Percentiles rank a stretch among this genome's conserved stretches.
Evolutionary conservation across 805 yeast species (phyloP).

Genomic region (Saturnispora sekii): DNA sequence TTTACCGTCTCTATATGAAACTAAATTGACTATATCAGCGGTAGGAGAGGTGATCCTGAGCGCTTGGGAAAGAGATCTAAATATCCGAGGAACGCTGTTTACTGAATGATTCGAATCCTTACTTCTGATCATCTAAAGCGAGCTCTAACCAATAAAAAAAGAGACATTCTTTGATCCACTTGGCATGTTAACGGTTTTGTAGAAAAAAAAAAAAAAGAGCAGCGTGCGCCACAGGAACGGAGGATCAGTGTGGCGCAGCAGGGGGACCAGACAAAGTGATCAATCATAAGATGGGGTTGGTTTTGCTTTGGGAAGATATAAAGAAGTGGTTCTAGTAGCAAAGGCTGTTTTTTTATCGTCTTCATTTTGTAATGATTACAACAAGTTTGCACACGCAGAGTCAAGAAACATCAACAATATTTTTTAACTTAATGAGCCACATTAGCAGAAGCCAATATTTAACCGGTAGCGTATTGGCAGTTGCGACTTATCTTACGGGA

Average conservation of each 20-base stretch:
- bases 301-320: too few species aligned
- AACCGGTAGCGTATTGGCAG: neutral
- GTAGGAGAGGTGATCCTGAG: conserved; percentile 6
- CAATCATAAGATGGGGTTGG: too few species aligned
- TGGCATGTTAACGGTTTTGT: neutral
- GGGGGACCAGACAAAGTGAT: too few species aligned
- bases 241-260: too few species aligned
- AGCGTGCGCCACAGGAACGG: too few species aligned
- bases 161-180: too few species aligned
- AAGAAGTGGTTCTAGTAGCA: too few species aligned
- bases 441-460: neutral
- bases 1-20: conserved; percentile 8
- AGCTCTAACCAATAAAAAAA: too few species aligned
- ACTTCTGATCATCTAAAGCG: too few species aligned
- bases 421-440: neutral
- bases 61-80: conserved; percentile 9
- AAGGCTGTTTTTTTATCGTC: too few species aligned
- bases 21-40: conserved; percentile 3
- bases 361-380: too few species aligned
- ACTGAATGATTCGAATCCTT: neutral
- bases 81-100: conserved; percentile 5
- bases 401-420: neutral
- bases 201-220: neutral
- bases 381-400: neutral
- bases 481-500: neutral